Percentiles rank a stretch among this genome's conserved stretches.
These are phyloP conservation scores for Pichia sp. DNA, from an alignment of 1,139 yeast genomes.

Conservation along the genomic window DNA sequence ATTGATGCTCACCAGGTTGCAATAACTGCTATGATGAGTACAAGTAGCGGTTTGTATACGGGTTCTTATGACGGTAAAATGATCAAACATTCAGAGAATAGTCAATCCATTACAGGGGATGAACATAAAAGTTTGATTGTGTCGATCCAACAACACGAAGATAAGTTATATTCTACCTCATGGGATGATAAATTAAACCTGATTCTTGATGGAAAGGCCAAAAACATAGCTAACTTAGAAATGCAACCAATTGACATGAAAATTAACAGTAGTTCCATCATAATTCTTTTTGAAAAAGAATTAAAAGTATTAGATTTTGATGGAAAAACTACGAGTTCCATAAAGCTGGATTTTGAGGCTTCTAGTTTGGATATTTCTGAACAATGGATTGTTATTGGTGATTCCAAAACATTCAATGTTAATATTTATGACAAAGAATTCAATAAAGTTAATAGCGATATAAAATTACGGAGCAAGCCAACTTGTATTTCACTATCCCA, in stretches of 20 bases:
- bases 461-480: constrained; percentile 40
- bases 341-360: constrained; percentile 33
- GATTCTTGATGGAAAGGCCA: constrained; percentile 29
- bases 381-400: constrained; percentile 45
- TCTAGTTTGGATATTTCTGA: constrained; percentile 37
- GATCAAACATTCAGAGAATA: constrained; percentile 44
- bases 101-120: constrained; percentile 32
- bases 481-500: constrained; percentile 44
- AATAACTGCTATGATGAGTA: constrained; percentile 50
- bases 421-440: constrained; percentile 22
- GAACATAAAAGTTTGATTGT: constrained; percentile 56
- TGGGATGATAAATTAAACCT: constrained; percentile 82
- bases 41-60: constrained; percentile 33
- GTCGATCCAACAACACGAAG: constrained; percentile 30
- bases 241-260: constrained; percentile 55
- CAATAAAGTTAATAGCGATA: constrained; percentile 27
- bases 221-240: constrained; percentile 32
- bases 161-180: constrained; percentile 42
- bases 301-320: constrained; percentile 32
- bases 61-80: constrained; percentile 85
- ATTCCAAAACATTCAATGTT: constrained; percentile 27
- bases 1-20: constrained; percentile 78
- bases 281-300: constrained; percentile 44
- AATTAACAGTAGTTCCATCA: constrained; percentile 29
- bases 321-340: constrained; percentile 24